Conservation (phyloP, 2,329 filamentous ascomycete species). For the Aureobasidium musti region DNA sequence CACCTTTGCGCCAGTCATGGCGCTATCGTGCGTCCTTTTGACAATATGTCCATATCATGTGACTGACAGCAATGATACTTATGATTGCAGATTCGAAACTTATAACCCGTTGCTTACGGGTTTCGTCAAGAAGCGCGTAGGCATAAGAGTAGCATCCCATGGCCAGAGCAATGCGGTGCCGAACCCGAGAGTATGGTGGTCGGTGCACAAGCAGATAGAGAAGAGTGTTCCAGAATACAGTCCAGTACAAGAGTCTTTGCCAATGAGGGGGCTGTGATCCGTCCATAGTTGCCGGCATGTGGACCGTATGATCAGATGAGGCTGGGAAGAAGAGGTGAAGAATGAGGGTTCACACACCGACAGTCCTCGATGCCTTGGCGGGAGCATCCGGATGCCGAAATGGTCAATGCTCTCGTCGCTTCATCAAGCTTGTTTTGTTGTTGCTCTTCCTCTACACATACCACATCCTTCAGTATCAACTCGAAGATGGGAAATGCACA, state of each 20-base stretch:
- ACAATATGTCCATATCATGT: neutral
- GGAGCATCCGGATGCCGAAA: neutral
- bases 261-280: neutral
- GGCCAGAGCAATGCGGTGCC: neutral
- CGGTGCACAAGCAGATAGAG: neutral
- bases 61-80: neutral
- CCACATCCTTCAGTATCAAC: neutral
- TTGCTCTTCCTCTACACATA: neutral
- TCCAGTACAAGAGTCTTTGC: neutral
- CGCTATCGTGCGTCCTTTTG: neutral
- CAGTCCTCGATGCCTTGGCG: conserved; percentile 1
- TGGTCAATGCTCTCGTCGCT: conserved; percentile 1
- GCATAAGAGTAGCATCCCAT: neutral
- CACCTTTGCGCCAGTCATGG: neutral
- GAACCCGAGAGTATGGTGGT: neutral
- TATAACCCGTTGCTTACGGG: neutral
- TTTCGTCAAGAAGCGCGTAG: neutral
- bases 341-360: neutral
- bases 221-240: neutral
- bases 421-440: conserved; percentile 19
- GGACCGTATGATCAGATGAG: neutral
- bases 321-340: conserved; percentile 7
- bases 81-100: neutral
- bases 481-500: neutral
- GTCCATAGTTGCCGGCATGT: neutral